Conservation (phyloP, 495 filamentous ascomycete genomes). For the Trichoderma orchidacearum region DNA sequence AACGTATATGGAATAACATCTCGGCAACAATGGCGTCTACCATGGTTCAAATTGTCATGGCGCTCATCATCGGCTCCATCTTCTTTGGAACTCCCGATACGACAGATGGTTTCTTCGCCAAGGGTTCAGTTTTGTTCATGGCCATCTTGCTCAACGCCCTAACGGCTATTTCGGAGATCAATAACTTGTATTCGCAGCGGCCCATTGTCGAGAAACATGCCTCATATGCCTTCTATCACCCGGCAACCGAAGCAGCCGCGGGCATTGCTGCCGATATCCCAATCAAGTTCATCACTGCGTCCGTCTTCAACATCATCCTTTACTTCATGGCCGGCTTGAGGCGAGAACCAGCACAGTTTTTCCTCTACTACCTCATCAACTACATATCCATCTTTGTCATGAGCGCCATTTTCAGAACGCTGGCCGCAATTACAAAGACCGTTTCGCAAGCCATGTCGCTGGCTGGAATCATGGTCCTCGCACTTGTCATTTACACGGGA, state of each 20-base stretch:
- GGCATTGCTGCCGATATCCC: constrained; percentile 47
- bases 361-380: constrained; percentile 45
- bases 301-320: constrained; percentile 40
- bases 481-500: constrained; percentile 67
- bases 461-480: constrained; percentile 54
- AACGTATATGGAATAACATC: constrained; percentile 22
- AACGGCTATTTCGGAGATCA: constrained; percentile 46
- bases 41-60: constrained; percentile 24
- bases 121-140: constrained; percentile 44
- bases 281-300: constrained; percentile 33
- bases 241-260: constrained; percentile 44
- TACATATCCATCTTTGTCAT: constrained; percentile 44
- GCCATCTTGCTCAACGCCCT: constrained; percentile 38
- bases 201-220: constrained; percentile 54
- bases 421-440: constrained; percentile 54
- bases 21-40: constrained; percentile 13
- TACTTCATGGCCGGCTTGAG: constrained; percentile 46
- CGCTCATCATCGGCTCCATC: constrained; percentile 29
- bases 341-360: constrained; percentile 41
- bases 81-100: constrained; percentile 32
- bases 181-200: constrained; percentile 43
- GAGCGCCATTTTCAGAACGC: constrained; percentile 47
- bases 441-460: constrained; percentile 61
- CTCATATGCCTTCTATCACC: constrained; percentile 52
- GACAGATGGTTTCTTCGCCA: constrained; percentile 30